phyloP scores from a whole-genome alignment of 169 alveolate genomes.

The Babesia gibsoni region DNA sequence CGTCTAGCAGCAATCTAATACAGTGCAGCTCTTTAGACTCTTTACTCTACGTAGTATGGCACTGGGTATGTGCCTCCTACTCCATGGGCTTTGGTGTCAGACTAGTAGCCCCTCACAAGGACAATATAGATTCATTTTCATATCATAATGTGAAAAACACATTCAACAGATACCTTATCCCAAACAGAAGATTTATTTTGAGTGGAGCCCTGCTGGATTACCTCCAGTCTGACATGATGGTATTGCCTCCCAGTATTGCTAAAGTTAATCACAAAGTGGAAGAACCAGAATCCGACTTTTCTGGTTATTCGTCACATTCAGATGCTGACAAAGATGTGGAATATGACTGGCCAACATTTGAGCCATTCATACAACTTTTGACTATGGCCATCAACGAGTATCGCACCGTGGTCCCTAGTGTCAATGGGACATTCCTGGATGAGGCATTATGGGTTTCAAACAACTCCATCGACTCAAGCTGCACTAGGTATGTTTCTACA shows the following conservation, averaged over 20 bases:
- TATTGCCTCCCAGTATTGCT: slow-evolving; percentile 23
- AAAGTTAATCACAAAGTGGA: background rate
- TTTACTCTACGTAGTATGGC: slow-evolving; percentile 26
- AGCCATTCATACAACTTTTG: background rate
- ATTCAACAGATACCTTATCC: background rate
- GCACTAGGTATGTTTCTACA: slow-evolving; percentile 11
- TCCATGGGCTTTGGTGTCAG: background rate
- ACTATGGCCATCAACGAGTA: background rate
- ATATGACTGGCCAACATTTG: slow-evolving; percentile 1
- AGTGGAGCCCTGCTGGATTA: slow-evolving; percentile 14
- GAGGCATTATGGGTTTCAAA: slow-evolving; percentile 55
- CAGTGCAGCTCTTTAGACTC: slow-evolving; percentile 14
- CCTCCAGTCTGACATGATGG: slow-evolving; percentile 50
- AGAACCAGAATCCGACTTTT: slow-evolving; percentile 22
- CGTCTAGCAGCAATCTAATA: background rate
- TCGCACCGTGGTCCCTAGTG: slow-evolving; percentile 24
- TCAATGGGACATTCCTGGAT: slow-evolving; percentile 33
- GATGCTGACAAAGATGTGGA: background rate
- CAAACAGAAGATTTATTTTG: background rate
- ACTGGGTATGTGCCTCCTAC: slow-evolving; percentile 20
- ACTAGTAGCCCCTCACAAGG: background rate
- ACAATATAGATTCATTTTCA: background rate
- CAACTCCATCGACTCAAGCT: slow-evolving; percentile 12
- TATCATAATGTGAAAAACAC: background rate
- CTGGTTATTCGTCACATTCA: slow-evolving; percentile 15